Conservation (phyloP, 352 stramenopile species). For the Phytophthora cryptogea region DNA sequence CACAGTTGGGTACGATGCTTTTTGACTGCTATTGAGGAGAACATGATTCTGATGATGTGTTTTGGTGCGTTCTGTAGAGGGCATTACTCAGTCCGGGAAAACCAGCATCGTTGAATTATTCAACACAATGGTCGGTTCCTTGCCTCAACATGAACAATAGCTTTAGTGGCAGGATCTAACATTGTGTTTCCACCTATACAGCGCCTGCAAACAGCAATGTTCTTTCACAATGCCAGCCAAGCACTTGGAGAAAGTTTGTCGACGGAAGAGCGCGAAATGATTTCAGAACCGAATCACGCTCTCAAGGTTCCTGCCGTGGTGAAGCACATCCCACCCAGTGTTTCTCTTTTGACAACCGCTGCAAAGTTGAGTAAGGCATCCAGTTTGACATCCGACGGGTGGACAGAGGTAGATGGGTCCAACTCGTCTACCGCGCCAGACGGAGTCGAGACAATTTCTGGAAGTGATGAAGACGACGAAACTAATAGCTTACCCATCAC, state of each 20-base stretch:
- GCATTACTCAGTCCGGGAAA: constrained; percentile 35
- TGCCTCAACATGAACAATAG: neutral
- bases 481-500: constrained; percentile 40
- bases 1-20: constrained; percentile 39
- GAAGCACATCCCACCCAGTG: constrained; percentile 9
- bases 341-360: constrained; percentile 13
- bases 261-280: constrained; percentile 55
- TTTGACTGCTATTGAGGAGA: neutral
- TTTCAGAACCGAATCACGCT: constrained; percentile 42
- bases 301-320: constrained; percentile 16
- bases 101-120: constrained; percentile 57
- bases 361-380: constrained; percentile 36
- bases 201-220: constrained; percentile 72
- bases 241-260: constrained; percentile 55
- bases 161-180: neutral
- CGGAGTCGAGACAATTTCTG: constrained; percentile 30
- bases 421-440: constrained; percentile 30
- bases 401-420: constrained; percentile 45
- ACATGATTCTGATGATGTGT: neutral
- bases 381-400: constrained; percentile 43
- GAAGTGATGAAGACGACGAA: constrained; percentile 41
- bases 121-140: constrained; percentile 55
- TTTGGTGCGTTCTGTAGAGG: constrained; percentile 32
- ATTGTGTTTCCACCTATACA: constrained; percentile 15
- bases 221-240: constrained; percentile 74